Base-by-base conservation (phyloP, 306 rosid species). In the Comarum palustre region DNA sequence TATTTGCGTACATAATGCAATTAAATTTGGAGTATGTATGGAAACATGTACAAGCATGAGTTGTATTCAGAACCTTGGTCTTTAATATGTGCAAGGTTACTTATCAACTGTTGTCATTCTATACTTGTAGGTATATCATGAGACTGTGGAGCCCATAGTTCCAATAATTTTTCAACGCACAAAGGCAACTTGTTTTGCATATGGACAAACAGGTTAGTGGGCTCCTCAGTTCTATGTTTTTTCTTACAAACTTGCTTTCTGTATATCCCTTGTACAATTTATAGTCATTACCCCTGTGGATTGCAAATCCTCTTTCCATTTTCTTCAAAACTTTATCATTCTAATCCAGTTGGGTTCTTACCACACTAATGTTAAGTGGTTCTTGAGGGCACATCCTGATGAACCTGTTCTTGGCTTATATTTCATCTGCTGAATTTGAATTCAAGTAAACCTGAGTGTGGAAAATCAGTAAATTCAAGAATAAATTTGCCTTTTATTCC, bases 61-160 rank as follows among this genome's bases (percentile, higher is more conserved):
- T 57, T 10, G 64, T 25, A 11, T 57, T 24, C 38, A 24, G 13
- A 71, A 22, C 36, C 6, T 25, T 20, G 66, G 19, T 68, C 68
- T 69, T 1, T n/a, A 59, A 43, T 61, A 45, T 71, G 74, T 66
- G 36, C 24, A 20, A 24, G 66, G 43, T 51, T 68, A 24, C 22
- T 52, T 15, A 25, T 76, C 73, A 12, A 32, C 22, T 27, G 27
- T 47, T 66, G 66, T 75, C 69, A 63, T 65, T 20, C 36, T 73
- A 24, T 59, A 1, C 43, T 47, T 80, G 34, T 79, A 95, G 99
- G 97, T 95, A 19, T 95, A 95, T 76, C 89, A 82, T 80, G 97
- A 95, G 86, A 95, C 99, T 20, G 99, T 95, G 72, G 99, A 95
- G 84, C 99, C 99, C 77, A 92, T 95, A 74, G 97, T 95, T 87